Evolutionary conservation across 176 grass and related monocot species (phyloP).

Genomic region (Saccharum spontaneum): DNA sequence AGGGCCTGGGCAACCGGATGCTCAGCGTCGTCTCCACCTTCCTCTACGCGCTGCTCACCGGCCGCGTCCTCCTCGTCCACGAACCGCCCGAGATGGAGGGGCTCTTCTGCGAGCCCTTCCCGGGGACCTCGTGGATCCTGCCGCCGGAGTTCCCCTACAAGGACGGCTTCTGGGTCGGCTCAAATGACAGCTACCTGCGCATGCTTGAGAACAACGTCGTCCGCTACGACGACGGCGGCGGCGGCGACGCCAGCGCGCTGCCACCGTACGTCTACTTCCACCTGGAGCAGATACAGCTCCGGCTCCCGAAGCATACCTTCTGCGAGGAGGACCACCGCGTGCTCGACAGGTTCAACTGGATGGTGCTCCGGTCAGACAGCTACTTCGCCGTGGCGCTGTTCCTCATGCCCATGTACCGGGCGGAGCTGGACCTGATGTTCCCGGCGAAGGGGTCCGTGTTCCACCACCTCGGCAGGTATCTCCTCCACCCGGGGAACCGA

Average conservation of each 20-base stretch:
- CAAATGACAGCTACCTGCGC: slow-evolving; percentile 42
- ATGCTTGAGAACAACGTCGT: slow-evolving; percentile 45
- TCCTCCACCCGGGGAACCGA: slow-evolving; percentile 62
- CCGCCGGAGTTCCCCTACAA: slow-evolving; percentile 60
- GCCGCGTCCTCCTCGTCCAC: slow-evolving; percentile 58
- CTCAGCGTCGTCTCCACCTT: slow-evolving; percentile 69
- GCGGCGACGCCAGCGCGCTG: not conserved
- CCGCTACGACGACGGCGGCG: slow-evolving; percentile 2
- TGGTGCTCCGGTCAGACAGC: slow-evolving; percentile 70
- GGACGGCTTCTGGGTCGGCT: slow-evolving; percentile 9
- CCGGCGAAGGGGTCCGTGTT: slow-evolving; percentile 65
- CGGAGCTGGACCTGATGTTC: slow-evolving; percentile 62
- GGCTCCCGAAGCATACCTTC: slow-evolving; percentile 50
- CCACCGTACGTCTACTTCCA: slow-evolving; percentile 67
- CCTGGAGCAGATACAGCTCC: slow-evolving; percentile 37
- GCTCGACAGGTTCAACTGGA: slow-evolving; percentile 59
- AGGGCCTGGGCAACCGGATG: slow-evolving; percentile 77
- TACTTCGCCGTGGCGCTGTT: slow-evolving; percentile 76
- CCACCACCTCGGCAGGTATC: slow-evolving; percentile 78
- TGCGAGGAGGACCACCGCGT: slow-evolving; percentile 65
- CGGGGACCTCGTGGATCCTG: no score
- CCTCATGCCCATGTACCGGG: slow-evolving; percentile 51
- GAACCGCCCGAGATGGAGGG: slow-evolving; percentile 35
- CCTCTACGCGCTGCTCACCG: slow-evolving; percentile 76
- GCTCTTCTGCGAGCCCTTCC: slow-evolving; percentile 57